Conservation (phyloP, 345 rosid species). For the Aethionema arabicum region DNA sequence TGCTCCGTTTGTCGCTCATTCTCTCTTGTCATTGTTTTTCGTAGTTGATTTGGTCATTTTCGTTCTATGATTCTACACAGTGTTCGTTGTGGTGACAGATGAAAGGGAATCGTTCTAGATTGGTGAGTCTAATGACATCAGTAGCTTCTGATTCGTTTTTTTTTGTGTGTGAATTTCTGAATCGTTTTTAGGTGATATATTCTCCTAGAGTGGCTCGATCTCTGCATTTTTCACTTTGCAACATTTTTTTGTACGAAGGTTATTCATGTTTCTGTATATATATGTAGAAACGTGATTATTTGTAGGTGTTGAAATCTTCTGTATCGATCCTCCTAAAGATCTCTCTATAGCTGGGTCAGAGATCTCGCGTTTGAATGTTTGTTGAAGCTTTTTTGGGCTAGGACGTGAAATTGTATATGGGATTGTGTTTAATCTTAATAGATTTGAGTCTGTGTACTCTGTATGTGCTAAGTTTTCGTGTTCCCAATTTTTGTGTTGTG, state of each 20-base stretch:
- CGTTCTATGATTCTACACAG: background rate
- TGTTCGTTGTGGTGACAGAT: conserved; percentile 4
- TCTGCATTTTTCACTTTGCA: background rate
- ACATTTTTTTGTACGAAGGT: background rate
- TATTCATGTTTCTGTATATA: background rate
- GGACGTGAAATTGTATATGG: background rate
- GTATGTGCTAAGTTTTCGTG: background rate
- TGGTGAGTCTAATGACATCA: background rate
- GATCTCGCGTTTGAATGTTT: conserved; percentile 13
- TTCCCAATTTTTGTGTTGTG: background rate
- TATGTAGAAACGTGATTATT: background rate
- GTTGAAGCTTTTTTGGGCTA: conserved; percentile 9
- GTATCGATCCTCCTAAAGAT: conserved; percentile 5
- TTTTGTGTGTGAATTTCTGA: background rate
- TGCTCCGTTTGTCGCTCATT: conserved; percentile 38
- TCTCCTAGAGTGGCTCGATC: conserved; percentile 1
- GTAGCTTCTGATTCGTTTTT: background rate
- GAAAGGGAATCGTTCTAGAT: background rate
- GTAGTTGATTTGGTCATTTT: conserved; percentile 10
- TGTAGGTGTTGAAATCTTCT: background rate
- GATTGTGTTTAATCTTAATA: background rate
- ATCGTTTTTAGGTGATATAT: background rate
- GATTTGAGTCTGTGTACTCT: background rate
- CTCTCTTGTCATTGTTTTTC: conserved; percentile 14
- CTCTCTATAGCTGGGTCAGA: background rate